Evolutionary conservation across 192 early-diverging fungal species (phyloP).

Genomic region (Piromyces sp.): DNA sequence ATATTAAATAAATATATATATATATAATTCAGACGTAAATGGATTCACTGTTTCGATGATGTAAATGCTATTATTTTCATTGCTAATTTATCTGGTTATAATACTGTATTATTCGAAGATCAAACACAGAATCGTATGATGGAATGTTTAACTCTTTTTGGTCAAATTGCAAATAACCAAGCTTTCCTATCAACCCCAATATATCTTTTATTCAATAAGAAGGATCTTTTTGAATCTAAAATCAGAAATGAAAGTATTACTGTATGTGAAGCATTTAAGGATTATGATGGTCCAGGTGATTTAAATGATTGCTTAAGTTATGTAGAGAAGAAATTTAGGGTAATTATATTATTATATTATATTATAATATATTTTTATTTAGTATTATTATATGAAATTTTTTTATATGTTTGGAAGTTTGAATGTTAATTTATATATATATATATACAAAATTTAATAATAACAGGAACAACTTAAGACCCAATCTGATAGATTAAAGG

Average conservation of each 20-base stretch:
- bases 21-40: neutral
- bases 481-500: neutral
- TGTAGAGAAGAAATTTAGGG: neutral
- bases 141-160: slow-evolving; percentile 1
- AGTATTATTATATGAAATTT: no score
- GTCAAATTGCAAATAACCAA: neutral
- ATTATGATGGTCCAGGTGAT: neutral
- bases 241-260: slow-evolving; percentile 1
- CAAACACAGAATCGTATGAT: slow-evolving; percentile 3
- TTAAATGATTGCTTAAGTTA: neutral
- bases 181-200: neutral
- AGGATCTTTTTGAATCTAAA: slow-evolving; percentile 4
- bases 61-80: neutral
- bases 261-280: neutral
- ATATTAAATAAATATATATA: no score
- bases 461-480: neutral
- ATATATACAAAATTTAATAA: no score
- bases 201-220: neutral
- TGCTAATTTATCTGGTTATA: neutral
- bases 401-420: no score
- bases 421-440: no score
- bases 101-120: slow-evolving; percentile 1
- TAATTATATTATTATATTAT: neutral
- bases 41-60: slow-evolving; percentile 1
- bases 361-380: no score